These are phyloP conservation scores for Paramarasmius palmivorus DNA, from an alignment of 1,284 basidiomycete genomes.

Conservation along the genomic window DNA sequence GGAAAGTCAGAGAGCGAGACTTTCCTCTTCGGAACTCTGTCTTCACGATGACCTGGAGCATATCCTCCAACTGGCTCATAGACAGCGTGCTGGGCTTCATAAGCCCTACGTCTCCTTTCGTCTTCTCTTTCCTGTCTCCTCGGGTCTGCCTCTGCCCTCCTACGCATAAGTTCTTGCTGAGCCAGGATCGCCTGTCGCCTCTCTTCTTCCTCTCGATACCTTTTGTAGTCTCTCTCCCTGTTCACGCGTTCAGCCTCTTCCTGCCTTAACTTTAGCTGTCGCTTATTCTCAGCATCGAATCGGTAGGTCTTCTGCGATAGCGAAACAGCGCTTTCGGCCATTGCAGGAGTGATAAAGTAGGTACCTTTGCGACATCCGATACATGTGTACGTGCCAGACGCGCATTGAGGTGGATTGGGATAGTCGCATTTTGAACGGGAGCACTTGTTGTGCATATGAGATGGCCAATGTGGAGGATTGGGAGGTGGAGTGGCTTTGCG, in stretches of 20 bases:
- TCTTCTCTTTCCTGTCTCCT: neutral
- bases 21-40: neutral
- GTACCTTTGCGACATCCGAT: neutral
- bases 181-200: neutral
- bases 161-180: neutral
- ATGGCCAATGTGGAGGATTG: neutral
- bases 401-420: neutral
- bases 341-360: neutral
- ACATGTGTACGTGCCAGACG: slow-evolving; percentile 1
- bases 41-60: neutral
- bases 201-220: neutral
- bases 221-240: neutral
- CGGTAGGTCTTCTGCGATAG: neutral
- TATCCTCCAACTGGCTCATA: neutral
- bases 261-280: neutral
- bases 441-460: slow-evolving; percentile 4
- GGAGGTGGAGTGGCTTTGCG: neutral
- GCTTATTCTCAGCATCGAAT: neutral
- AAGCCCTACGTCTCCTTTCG: neutral
- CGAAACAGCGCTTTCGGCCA: slow-evolving; percentile 1
- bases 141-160: neutral
- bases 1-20: neutral
- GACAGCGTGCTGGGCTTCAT: neutral
- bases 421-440: neutral
- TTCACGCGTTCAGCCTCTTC: neutral